A percentile compares a stretch with the other conserved stretches of the same genome.
These are phyloP conservation scores for Aspergillus sp. DNA, from an alignment of 2,329 filamentous ascomycete species.

Conservation along the genomic window DNA sequence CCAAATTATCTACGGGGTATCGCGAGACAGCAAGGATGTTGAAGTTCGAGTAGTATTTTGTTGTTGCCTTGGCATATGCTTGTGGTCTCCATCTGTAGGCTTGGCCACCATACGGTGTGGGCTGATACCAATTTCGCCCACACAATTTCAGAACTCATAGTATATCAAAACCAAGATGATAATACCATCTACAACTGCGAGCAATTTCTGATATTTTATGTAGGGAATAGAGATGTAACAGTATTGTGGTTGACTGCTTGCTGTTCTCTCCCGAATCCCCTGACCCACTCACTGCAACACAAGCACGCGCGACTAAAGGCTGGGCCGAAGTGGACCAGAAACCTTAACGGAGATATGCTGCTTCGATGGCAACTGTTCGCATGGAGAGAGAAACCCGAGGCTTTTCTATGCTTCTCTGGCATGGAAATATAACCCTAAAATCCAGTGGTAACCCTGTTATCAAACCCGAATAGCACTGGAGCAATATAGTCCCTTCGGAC, in stretches of 20 bases:
- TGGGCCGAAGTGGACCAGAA: slow-evolving; percentile 5
- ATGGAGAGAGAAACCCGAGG: background rate
- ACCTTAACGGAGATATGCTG: slow-evolving; percentile 13
- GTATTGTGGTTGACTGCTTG: too few species aligned
- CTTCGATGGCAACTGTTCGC: background rate
- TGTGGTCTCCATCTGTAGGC: too few species aligned
- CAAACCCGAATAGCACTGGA: background rate
- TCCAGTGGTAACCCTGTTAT: too few species aligned
- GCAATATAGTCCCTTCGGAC: background rate
- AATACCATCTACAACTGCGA: too few species aligned
- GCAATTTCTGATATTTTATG: too few species aligned
- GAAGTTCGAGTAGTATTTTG: too few species aligned
- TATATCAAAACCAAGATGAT: too few species aligned
- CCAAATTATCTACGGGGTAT: background rate
- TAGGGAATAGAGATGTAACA: background rate
- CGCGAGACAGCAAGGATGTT: background rate
- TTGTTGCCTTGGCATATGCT: too few species aligned
- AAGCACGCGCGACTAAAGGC: background rate
- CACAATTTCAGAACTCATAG: too few species aligned
- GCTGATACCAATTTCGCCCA: background rate
- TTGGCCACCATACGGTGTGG: too few species aligned
- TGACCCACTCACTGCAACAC: background rate
- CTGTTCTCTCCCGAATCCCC: background rate
- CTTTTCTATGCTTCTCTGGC: background rate
- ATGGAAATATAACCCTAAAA: background rate